Evolutionary conservation across 2,329 filamentous ascomycete genomes (phyloP), one percentile per base, ranked within the genome.

Genomic region (Epichloe glyceriae): DNA sequence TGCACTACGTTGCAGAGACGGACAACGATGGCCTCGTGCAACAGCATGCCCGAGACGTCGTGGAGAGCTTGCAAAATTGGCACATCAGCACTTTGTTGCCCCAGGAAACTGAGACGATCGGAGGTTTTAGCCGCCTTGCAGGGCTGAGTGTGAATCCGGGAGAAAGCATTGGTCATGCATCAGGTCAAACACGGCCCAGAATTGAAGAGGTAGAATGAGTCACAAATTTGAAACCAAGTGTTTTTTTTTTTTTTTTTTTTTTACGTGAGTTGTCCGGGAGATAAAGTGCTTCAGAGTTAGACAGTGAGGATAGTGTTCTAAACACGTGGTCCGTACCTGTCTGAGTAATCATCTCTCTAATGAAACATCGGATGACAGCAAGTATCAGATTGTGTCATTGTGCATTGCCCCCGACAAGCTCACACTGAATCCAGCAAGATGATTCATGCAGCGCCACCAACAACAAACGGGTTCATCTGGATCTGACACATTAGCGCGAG

Each of bases 11-110:
- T n/a, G 72, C 73, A 6, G 72, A 68, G 39, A 82, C 79, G 22
- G 85, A 89, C 63, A 75, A 72, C 22, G 85, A 89, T 61, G 82
- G 76, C 0, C 66, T 89, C 41, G 85, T 86, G 11, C 74, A 74
- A 54, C 74, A 82, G 57, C 83, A 88, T 63, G 83, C 83, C 2
- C 68, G 67, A 34, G 82, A 82, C 57, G 81, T 83, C n/a, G 63
- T 81, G 11, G 84, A 87, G 61, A 83, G 78, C 46, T 60, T 88
- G 53, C 75, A 82, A 56, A 78, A 74, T 52, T 83, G 79, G 77
- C 72, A 74, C 52, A 65, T 83, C 62, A 72, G 75, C 50, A 70
- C 64, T 49, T 56, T 80, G 50, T 61, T 79, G 41, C 72, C 70
- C 22, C 54, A 66, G 20, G 57, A 56, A 45, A 52, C 61, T 47